Percentiles rank a stretch among this genome's conserved stretches.
phyloP scores from a whole-genome alignment of 2,329 filamentous ascomycete genomes.

The Hymenoscyphus salicellus region DNA sequence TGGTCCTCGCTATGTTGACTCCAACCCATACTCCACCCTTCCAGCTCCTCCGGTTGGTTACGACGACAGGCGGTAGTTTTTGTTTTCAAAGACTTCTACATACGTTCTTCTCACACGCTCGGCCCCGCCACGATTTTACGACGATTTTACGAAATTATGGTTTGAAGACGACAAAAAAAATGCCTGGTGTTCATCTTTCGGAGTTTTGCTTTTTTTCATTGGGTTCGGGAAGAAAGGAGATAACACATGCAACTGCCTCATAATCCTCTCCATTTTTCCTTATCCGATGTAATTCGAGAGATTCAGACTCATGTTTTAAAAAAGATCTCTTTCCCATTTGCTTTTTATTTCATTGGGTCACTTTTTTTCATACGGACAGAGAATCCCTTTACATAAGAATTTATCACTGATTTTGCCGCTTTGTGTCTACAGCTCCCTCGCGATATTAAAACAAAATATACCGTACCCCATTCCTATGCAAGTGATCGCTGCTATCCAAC shows the following conservation, averaged over 20 bases:
- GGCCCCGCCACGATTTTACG: background rate
- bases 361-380: background rate
- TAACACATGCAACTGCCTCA: background rate
- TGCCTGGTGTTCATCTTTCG: background rate
- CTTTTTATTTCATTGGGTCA: conserved; percentile 11
- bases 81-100: background rate
- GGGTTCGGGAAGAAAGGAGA: background rate
- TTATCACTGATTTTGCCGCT: conserved; percentile 32
- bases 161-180: background rate
- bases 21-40: conserved; percentile 43
- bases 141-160: conserved; percentile 5
- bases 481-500: conserved; percentile 27
- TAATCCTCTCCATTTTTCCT: background rate
- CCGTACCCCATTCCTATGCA: conserved; percentile 17
- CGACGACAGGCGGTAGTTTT: conserved; percentile 19
- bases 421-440: conserved; percentile 30
- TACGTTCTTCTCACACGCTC: background rate
- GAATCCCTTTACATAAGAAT: conserved; percentile 15
- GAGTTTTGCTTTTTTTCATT: background rate
- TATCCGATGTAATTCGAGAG: background rate
- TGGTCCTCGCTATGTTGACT: conserved; percentile 43
- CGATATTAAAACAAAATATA: conserved; percentile 19
- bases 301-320: background rate
- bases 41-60: conserved; percentile 36
- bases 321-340: conserved; percentile 15